Evolutionary conservation across 1,139 yeast genomes (phyloP).

Genomic region (Saccharomyces hybrid): DNA sequence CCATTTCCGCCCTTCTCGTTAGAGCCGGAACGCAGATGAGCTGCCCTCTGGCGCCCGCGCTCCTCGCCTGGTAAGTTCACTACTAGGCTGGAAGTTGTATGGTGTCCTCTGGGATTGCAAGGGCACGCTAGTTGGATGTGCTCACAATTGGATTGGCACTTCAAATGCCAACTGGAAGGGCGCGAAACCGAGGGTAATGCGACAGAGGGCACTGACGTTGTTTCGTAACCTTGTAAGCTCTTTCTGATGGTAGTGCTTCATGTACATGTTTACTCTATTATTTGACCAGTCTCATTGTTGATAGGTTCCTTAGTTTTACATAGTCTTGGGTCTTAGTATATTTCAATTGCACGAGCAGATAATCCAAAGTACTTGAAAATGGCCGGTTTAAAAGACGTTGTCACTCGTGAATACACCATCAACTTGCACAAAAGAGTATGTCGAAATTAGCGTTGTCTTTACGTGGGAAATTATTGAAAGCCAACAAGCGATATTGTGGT

Average conservation of each 20-base stretch:
- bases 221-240: neutral
- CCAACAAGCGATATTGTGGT: neutral
- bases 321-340: neutral
- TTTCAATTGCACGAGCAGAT: neutral
- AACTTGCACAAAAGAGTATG: constrained; percentile 99
- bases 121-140: neutral
- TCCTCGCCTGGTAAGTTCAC: neutral
- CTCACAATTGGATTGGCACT: neutral
- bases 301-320: neutral
- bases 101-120: neutral
- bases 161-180: neutral
- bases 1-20: neutral
- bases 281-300: neutral
- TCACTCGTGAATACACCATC: constrained; percentile 99
- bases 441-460: constrained; percentile 18
- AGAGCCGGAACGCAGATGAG: neutral
- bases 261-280: neutral
- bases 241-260: neutral
- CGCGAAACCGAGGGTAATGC: neutral
- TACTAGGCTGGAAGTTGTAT: neutral
- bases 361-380: constrained; percentile 35
- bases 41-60: neutral
- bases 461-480: neutral
- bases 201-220: neutral
- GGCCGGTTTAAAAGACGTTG: constrained; percentile 98